Conservation (phyloP, 2,329 filamentous ascomycete species). For the Fusarium buharicum region DNA sequence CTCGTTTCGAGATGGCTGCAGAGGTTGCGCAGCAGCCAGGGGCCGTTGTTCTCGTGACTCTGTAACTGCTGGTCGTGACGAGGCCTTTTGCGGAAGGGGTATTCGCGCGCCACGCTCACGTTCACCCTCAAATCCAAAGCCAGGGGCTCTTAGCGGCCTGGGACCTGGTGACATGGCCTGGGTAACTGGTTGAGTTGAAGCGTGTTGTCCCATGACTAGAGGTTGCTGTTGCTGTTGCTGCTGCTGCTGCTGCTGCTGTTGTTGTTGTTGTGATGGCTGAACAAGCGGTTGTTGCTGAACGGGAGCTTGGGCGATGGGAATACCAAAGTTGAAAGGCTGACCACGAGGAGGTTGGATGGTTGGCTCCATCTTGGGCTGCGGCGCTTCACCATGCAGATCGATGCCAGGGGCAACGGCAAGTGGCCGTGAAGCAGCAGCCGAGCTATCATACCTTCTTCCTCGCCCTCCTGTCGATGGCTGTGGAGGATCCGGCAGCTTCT, state of each 20-base stretch:
- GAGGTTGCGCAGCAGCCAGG: constrained; percentile 50
- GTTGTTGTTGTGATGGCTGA: constrained; percentile 41
- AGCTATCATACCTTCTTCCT: constrained; percentile 62
- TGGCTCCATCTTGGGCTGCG: constrained; percentile 59
- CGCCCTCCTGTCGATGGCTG: constrained; percentile 61
- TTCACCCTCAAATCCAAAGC: constrained; percentile 58
- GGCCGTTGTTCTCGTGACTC: constrained; percentile 51
- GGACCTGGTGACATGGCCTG: constrained; percentile 60
- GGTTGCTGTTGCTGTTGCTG: constrained; percentile 12
- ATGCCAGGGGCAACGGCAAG: constrained; percentile 59
- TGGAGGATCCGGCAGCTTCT: constrained; percentile 69
- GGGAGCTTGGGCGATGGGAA: constrained; percentile 60
- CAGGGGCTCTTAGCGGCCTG: constrained; percentile 57
- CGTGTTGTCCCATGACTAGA: constrained; percentile 51
- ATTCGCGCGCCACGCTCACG: constrained; percentile 51
- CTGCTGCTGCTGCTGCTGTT: too few relatives aligned
- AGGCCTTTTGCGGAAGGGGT: constrained; percentile 55
- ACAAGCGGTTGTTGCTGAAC: constrained; percentile 48
- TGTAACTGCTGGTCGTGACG: constrained; percentile 45
- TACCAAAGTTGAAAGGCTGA: constrained; percentile 57
- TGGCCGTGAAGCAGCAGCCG: constrained; percentile 52
- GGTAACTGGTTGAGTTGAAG: constrained; percentile 51
- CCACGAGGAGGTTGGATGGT: constrained; percentile 47
- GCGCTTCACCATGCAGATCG: constrained; percentile 59
- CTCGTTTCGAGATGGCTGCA: constrained; percentile 49